These are phyloP conservation scores for Paecilomyces formosus DNA, from an alignment of 2,329 filamentous ascomycete species.

Conservation along the genomic window DNA sequence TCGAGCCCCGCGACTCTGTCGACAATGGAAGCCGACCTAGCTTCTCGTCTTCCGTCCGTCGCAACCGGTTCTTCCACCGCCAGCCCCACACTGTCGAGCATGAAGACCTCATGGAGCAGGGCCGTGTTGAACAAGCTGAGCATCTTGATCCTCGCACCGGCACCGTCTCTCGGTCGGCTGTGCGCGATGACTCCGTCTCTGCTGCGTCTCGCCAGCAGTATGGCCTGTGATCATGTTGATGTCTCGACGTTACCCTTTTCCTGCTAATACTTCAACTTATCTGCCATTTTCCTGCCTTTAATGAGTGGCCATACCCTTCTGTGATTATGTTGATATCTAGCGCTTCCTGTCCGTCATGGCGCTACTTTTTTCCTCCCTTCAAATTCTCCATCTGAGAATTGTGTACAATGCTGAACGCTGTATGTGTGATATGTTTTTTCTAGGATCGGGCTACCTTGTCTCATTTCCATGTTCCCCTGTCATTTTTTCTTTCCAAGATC, in stretches of 20 bases:
- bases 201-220: not conserved
- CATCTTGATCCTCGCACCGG: conserved; percentile 12
- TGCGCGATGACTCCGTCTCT: conserved; percentile 7
- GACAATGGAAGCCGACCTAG: conserved; percentile 17
- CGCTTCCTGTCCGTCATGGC: not conserved
- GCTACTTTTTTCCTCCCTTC: not conserved
- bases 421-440: not conserved
- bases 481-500: not conserved
- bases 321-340: not conserved
- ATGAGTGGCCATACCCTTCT: not conserved
- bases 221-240: not conserved
- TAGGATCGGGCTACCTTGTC: not conserved
- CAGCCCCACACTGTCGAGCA: conserved; percentile 20
- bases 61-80: conserved; percentile 58
- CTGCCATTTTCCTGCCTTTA: not conserved
- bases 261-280: not conserved
- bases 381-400: not conserved
- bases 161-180: conserved; percentile 11
- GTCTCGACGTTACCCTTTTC: not conserved
- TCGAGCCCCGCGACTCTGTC: conserved; percentile 14
- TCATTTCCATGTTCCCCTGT: not conserved
- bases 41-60: conserved; percentile 37
- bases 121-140: conserved; percentile 29
- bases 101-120: conserved; percentile 40
- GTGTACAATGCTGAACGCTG: not conserved